Evolutionary conservation across 257 asterid genomes (phyloP).

Genomic region (Plantago major): DNA sequence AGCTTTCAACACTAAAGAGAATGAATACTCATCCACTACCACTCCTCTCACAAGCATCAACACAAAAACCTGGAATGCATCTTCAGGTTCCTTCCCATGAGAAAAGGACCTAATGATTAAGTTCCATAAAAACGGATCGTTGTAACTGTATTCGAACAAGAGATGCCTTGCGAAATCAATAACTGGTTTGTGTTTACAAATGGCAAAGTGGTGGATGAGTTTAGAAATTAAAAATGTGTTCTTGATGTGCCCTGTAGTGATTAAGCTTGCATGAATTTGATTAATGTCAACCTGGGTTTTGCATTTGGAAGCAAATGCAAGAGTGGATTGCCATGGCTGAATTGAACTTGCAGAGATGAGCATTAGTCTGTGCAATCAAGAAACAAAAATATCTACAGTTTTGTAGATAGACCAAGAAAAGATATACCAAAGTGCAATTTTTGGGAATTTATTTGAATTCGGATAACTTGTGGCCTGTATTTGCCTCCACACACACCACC

Average conservation of each 20-base stretch:
- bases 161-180: conserved; percentile 50
- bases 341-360: conserved; percentile 35
- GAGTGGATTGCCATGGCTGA: conserved; percentile 52
- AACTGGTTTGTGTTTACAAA: conserved; percentile 37
- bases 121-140: conserved; percentile 74
- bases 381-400: too few relatives aligned
- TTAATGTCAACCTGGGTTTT: conserved; percentile 52
- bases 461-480: too few relatives aligned
- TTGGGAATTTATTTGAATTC: too few relatives aligned
- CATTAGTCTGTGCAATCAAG: conserved; percentile 24
- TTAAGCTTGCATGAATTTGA: conserved; percentile 57
- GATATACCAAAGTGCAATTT: too few relatives aligned
- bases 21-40: conserved; percentile 54
- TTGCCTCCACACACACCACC: neutral
- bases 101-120: conserved; percentile 56
- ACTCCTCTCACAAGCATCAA: conserved; percentile 67
- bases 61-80: conserved; percentile 54
- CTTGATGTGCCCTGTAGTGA: conserved; percentile 60
- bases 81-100: conserved; percentile 45
- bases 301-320: conserved; percentile 43
- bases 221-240: conserved; percentile 44
- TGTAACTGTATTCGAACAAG: conserved; percentile 29
- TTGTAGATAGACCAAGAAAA: too few relatives aligned
- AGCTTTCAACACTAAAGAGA: conserved; percentile 65
- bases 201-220: conserved; percentile 44